These are phyloP conservation scores for Rhodosporidiobolus odoratus DNA, from an alignment of 768 basidiomycete genomes.

Conservation along the genomic window DNA sequence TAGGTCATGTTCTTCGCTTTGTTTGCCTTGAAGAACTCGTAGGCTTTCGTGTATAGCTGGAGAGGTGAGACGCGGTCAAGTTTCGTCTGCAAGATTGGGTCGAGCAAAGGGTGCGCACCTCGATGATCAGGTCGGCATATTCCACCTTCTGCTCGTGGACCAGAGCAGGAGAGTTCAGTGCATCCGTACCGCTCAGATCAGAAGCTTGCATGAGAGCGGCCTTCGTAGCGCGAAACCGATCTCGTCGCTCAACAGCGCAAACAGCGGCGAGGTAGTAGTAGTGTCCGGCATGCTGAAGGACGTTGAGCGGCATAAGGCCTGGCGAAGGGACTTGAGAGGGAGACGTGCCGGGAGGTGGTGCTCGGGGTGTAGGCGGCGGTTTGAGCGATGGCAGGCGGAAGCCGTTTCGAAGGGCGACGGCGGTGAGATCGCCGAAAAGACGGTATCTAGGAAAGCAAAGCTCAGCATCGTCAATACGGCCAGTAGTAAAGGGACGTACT, in stretches of 20 bases:
- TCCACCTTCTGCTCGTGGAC: conserved; percentile 88
- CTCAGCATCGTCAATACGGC: too few species aligned
- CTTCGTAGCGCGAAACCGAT: conserved; percentile 60
- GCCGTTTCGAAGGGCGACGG: conserved; percentile 57
- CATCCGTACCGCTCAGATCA: conserved; percentile 27
- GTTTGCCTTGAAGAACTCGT: conserved; percentile 84
- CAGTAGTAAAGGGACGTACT: conserved; percentile 61
- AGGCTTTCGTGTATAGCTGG: conserved; percentile 87
- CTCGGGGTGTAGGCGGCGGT: conserved; percentile 33
- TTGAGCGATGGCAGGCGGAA: conserved; percentile 41
- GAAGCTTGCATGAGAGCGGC: conserved; percentile 54
- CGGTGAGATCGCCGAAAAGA: conserved; percentile 81
- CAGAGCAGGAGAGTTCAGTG: conserved; percentile 60
- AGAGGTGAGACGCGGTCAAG: conserved; percentile 6
- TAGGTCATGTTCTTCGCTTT: conserved; percentile 62
- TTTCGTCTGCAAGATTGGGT: too few species aligned
- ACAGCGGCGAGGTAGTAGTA: conserved; percentile 85
- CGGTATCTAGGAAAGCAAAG: conserved; percentile 59
- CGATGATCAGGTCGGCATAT: conserved; percentile 72
- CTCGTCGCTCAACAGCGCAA: conserved; percentile 70
- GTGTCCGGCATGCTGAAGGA: conserved; percentile 83
- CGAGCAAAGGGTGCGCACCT: conserved; percentile 53
- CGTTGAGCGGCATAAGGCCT: conserved; percentile 67
- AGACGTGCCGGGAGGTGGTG: conserved; percentile 15
- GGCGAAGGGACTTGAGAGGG: conserved; percentile 33